phyloP scores from a whole-genome alignment of 2,329 filamentous ascomycete genomes.

The Fusarium solani-melongenae region DNA sequence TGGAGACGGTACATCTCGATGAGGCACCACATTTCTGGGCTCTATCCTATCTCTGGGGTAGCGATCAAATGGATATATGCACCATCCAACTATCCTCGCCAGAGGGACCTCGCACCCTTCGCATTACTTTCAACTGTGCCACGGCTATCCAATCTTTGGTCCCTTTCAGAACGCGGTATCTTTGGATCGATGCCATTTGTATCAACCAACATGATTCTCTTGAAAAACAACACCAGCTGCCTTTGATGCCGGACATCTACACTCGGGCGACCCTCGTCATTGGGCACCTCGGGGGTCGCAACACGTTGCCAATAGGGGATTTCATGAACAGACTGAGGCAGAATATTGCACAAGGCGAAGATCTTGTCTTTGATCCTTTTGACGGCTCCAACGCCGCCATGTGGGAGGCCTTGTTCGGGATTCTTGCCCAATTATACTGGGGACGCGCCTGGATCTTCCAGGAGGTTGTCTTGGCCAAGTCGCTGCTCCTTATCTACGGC shows the following conservation, averaged over 20 bases:
- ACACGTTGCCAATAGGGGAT: neutral
- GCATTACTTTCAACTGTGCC: neutral
- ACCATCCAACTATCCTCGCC: neutral
- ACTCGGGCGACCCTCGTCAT: neutral
- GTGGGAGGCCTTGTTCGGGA: neutral
- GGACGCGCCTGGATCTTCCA: neutral
- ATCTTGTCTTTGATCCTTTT: neutral
- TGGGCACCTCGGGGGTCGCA: neutral
- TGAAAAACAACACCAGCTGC: neutral
- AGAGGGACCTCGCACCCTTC: neutral
- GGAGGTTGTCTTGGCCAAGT: neutral
- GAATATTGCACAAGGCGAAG: neutral
- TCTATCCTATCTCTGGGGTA: neutral
- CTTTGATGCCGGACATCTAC: neutral
- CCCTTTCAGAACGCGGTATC: neutral
- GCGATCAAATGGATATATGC: neutral
- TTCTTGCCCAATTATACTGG: neutral
- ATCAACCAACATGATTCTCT: neutral
- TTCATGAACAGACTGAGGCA: neutral
- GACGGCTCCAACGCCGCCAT: neutral
- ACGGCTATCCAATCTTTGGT: neutral
- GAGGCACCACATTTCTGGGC: neutral
- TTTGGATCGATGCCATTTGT: neutral
- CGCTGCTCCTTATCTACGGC: neutral
- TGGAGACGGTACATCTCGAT: neutral